Evolutionary conservation across 164 flowering plant species (phyloP).

Genomic region (Stephania japonica): DNA sequence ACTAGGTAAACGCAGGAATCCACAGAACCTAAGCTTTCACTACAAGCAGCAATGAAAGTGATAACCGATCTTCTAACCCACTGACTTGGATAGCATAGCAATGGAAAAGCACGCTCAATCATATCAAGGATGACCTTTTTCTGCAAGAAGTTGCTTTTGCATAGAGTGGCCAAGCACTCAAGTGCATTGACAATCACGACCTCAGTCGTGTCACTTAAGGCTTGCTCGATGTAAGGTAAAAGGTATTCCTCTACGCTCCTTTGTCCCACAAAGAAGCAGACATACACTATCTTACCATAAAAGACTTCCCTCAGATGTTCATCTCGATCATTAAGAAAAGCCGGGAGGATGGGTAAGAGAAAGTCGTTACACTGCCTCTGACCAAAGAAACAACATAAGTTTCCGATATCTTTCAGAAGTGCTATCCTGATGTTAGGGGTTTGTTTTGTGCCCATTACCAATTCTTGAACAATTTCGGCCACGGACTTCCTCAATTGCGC

Average conservation of each 20-base stretch:
- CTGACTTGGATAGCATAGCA: slow-evolving; percentile 82
- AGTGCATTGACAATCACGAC: slow-evolving; percentile 88
- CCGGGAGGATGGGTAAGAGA: slow-evolving; percentile 89
- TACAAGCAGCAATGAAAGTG: slow-evolving; percentile 73
- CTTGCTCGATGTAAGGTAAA: slow-evolving; percentile 94
- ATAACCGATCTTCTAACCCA: slow-evolving; percentile 92
- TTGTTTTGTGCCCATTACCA: slow-evolving; percentile 98
- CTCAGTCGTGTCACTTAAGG: slow-evolving; percentile 76
- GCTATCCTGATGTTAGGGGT: slow-evolving; percentile 95
- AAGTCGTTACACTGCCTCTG: slow-evolving; percentile 91
- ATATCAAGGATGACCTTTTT: slow-evolving; percentile 80
- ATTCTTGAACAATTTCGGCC: slow-evolving; percentile 91
- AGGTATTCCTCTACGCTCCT: slow-evolving; percentile 98
- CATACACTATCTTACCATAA: slow-evolving; percentile 76
- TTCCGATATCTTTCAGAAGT: slow-evolving; percentile 76
- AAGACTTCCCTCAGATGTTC: slow-evolving; percentile 88
- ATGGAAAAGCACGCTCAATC: slow-evolving; percentile 78
- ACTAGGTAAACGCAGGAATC: slow-evolving; percentile 91
- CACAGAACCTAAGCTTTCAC: slow-evolving; percentile 80
- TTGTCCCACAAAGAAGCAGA: slow-evolving; percentile 93
- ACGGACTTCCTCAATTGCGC: slow-evolving; percentile 74
- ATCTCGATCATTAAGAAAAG: slow-evolving; percentile 92
- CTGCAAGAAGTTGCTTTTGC: slow-evolving; percentile 67
- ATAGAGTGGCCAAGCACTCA: slow-evolving; percentile 79
- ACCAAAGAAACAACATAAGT: slow-evolving; percentile 90